Evolutionary conservation across 2,329 filamentous ascomycete genomes (phyloP).

Genomic region (Verticillium dahliae): DNA sequence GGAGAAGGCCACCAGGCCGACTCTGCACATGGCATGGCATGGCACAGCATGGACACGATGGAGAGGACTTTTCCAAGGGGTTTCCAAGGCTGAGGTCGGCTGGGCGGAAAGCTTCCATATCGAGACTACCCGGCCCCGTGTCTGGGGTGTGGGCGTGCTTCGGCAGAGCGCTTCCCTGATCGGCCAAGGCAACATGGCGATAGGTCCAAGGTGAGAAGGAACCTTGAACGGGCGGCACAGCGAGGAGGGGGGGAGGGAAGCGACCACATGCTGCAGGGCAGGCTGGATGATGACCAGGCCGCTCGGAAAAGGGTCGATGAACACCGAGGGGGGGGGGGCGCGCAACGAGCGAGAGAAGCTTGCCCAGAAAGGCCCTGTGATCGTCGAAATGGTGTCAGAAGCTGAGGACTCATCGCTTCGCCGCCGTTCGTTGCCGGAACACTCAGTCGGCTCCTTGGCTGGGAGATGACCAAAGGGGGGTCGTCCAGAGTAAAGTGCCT

Average conservation of each 20-base stretch:
- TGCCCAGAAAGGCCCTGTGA: background rate
- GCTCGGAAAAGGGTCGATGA: background rate
- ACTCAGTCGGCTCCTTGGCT: background rate
- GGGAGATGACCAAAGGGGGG: background rate
- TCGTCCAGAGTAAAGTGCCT: background rate
- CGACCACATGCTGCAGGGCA: background rate
- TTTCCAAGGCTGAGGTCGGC: background rate
- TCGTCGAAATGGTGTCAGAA: background rate
- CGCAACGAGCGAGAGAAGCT: background rate
- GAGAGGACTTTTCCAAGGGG: background rate
- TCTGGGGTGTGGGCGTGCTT: background rate
- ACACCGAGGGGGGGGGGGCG: background rate
- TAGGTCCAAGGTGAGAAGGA: background rate
- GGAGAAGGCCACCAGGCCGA: too few relatives aligned
- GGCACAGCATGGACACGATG: background rate
- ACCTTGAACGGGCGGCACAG: background rate
- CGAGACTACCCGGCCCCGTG: background rate
- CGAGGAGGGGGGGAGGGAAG: background rate
- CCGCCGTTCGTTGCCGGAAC: background rate
- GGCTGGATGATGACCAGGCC: background rate
- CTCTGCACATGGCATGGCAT: background rate
- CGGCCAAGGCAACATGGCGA: background rate
- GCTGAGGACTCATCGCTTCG: background rate
- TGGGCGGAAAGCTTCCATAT: background rate
- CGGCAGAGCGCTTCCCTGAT: background rate